A percentile compares a stretch with the other conserved stretches of the same genome.
Evolutionary conservation across 202 grass and related monocot species (phyloP).

Genomic region (Elaeis oleifera): DNA sequence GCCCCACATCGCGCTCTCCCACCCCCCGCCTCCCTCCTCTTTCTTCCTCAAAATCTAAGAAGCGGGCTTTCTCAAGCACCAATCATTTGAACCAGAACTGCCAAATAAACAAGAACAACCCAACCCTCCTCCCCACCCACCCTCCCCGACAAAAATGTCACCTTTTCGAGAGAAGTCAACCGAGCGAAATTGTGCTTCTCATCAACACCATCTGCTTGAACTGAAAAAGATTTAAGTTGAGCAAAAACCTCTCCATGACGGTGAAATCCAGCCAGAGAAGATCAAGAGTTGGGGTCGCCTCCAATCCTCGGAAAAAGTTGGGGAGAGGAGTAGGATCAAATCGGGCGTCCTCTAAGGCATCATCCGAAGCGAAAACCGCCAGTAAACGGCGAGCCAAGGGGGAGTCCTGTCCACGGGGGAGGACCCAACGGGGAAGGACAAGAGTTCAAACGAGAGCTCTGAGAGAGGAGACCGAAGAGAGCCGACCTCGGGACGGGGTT

Average conservation of each 20-base stretch:
- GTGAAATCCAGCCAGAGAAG: slow-evolving; percentile 10
- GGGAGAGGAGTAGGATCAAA: not conserved
- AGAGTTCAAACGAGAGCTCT: too few relatives aligned
- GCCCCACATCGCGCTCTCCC: too few relatives aligned
- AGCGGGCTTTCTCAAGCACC: too few relatives aligned
- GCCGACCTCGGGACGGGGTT: too few relatives aligned
- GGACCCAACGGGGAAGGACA: too few relatives aligned
- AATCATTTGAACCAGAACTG: not conserved
- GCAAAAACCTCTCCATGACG: slow-evolving; percentile 69
- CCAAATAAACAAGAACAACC: not conserved
- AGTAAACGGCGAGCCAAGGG: too few relatives aligned
- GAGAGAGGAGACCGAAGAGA: too few relatives aligned
- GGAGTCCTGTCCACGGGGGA: too few relatives aligned
- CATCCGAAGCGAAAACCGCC: too few relatives aligned
- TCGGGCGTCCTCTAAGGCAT: not conserved
- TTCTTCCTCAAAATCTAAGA: too few relatives aligned
- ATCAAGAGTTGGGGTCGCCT: not conserved
- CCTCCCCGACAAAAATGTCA: not conserved
- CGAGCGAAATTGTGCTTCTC: not conserved
- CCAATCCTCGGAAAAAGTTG: slow-evolving; percentile 1
- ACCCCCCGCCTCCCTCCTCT: too few relatives aligned
- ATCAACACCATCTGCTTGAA: slow-evolving; percentile 54
- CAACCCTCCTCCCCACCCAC: too few relatives aligned
- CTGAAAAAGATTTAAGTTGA: slow-evolving; percentile 82
- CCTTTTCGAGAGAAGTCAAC: not conserved